phyloP scores from a whole-genome alignment of 202 grass and related monocot species.

The Dendrocalamus latiflorus region DNA sequence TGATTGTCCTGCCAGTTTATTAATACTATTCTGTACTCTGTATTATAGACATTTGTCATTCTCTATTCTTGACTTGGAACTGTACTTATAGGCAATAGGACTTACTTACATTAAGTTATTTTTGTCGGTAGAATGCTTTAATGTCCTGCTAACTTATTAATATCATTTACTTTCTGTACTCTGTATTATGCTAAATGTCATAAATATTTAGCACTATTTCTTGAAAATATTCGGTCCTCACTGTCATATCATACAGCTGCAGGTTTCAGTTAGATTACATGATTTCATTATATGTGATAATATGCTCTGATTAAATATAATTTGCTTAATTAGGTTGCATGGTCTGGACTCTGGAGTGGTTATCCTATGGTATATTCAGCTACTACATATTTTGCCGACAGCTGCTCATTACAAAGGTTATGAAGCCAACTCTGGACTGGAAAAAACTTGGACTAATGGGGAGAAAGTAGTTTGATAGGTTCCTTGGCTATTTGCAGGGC shows the following conservation, averaged over 20 bases:
- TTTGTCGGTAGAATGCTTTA: background rate
- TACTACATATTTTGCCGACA: slow-evolving; percentile 14
- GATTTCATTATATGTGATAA: background rate
- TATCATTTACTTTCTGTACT: background rate
- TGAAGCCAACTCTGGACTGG: slow-evolving; percentile 4
- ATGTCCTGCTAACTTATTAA: background rate
- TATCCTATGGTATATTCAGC: background rate
- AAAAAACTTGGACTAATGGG: slow-evolving; percentile 3
- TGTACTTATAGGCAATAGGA: background rate
- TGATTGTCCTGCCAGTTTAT: background rate
- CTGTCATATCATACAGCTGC: background rate
- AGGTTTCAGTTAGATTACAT: background rate
- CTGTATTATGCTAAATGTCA: background rate
- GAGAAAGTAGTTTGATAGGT: background rate
- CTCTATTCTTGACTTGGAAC: background rate
- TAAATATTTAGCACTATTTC: background rate
- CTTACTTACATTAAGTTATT: background rate
- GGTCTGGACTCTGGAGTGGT: background rate
- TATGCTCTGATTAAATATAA: background rate
- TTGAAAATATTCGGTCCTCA: background rate
- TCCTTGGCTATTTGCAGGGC: background rate
- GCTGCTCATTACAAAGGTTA: background rate
- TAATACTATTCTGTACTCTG: background rate
- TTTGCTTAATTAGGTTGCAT: background rate
- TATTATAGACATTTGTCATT: background rate